phyloP scores from a whole-genome alignment of 139 green algal species.

The Volvox africanus region DNA sequence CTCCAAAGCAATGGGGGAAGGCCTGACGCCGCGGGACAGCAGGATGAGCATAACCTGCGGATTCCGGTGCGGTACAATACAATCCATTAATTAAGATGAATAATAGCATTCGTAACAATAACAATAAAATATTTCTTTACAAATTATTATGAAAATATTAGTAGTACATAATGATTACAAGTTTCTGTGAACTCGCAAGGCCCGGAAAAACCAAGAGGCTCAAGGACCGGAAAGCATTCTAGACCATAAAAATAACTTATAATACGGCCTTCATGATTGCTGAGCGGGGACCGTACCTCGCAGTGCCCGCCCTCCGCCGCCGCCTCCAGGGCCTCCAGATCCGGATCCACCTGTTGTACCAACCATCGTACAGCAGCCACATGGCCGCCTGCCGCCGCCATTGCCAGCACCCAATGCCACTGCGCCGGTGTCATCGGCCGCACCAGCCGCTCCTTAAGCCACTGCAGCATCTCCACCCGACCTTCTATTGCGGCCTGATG shows the following conservation, averaged over 20 bases:
- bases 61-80: background rate
- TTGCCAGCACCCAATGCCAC: background rate
- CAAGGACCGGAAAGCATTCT: too few species aligned
- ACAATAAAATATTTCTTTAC: too few species aligned
- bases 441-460: background rate
- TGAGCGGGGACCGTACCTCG: background rate
- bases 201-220: too few species aligned
- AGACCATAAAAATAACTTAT: too few species aligned
- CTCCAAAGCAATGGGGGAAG: background rate
- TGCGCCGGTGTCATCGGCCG: background rate
- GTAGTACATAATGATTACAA: too few species aligned
- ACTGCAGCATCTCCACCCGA: background rate
- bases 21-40: background rate
- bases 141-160: too few species aligned
- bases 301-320: conserved; percentile 15
- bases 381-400: background rate
- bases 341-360: background rate
- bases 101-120: too few species aligned
- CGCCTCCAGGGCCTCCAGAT: background rate
- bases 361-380: background rate
- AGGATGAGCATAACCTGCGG: conserved; percentile 1
- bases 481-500: background rate
- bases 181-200: too few species aligned
- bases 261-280: too few species aligned
- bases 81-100: too few species aligned